phyloP scores from a whole-genome alignment of 345 rosid species.

The Combretum micranthum region DNA sequence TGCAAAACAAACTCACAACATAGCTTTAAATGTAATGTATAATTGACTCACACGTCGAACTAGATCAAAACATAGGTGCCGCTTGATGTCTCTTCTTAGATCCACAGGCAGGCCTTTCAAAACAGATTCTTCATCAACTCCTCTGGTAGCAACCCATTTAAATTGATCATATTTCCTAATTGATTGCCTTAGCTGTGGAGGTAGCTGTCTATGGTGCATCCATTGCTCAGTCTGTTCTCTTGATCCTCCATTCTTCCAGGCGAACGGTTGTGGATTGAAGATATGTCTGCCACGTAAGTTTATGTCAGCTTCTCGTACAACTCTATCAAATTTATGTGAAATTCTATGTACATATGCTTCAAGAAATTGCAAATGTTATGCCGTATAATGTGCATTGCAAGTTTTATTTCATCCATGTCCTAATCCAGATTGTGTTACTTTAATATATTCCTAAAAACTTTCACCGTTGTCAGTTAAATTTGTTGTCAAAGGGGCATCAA shows the following conservation, averaged over 20 bases:
- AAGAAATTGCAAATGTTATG: not conserved
- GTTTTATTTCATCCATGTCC: too few species aligned
- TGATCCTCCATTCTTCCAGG: slow-evolving; percentile 88
- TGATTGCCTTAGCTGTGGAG: slow-evolving; percentile 49
- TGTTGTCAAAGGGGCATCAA: too few species aligned
- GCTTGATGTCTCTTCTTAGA: slow-evolving; percentile 79
- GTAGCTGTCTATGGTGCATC: slow-evolving; percentile 93
- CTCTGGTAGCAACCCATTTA: slow-evolving; percentile 84
- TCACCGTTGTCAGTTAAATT: too few species aligned
- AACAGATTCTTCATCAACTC: slow-evolving; percentile 79
- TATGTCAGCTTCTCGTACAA: too few species aligned
- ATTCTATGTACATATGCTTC: not conserved
- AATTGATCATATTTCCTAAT: slow-evolving; percentile 79
- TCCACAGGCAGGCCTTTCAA: slow-evolving; percentile 77
- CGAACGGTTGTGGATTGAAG: slow-evolving; percentile 74
- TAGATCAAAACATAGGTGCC: slow-evolving; percentile 83
- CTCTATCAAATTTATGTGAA: too few species aligned
- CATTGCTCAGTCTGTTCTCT: slow-evolving; percentile 91
- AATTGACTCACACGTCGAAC: slow-evolving; percentile 68
- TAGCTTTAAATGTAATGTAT: not conserved
- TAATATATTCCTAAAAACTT: too few species aligned
- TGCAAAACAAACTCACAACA: slow-evolving; percentile 1
- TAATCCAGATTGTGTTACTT: too few species aligned
- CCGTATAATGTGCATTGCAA: too few species aligned
- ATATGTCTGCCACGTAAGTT: slow-evolving; percentile 48